Conservation (phyloP, 345 rosid genomes). For the Bruguiera sexangula region DNA sequence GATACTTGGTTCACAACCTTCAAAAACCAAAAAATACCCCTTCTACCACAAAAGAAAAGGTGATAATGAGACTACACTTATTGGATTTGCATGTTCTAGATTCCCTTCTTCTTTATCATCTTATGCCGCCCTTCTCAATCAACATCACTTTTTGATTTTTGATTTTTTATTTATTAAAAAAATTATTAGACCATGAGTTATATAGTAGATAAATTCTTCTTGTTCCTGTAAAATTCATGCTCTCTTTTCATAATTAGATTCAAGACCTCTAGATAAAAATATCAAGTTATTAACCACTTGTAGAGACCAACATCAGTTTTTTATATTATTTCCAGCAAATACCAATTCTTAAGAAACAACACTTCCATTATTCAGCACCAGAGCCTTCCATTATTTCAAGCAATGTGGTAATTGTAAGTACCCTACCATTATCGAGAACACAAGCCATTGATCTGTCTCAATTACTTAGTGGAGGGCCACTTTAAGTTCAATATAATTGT, state of each 20-base stretch:
- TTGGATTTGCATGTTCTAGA: slow-evolving; percentile 27
- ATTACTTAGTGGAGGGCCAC: slow-evolving; percentile 35
- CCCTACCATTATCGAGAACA: slow-evolving; percentile 25
- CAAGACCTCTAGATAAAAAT: background rate
- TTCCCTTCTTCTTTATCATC: slow-evolving; percentile 13
- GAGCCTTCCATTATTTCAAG: slow-evolving; percentile 27
- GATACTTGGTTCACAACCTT: slow-evolving; percentile 25
- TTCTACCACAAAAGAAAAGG: slow-evolving; percentile 15
- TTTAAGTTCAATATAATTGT: slow-evolving; percentile 11
- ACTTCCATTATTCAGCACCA: slow-evolving; percentile 9
- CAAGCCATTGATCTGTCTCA: slow-evolving; percentile 27
- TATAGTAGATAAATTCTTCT: too few relatives aligned
- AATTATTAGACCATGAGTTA: too few relatives aligned
- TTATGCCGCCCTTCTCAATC: slow-evolving; percentile 18
- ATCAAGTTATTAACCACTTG: too few relatives aligned
- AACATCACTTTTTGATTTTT: slow-evolving; percentile 21
- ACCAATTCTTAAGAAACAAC: background rate
- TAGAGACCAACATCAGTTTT: too few relatives aligned
- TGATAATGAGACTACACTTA: slow-evolving; percentile 6
- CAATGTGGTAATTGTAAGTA: slow-evolving; percentile 28
- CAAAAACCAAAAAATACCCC: slow-evolving; percentile 12
- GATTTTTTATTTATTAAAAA: too few relatives aligned
- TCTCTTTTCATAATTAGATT: background rate
- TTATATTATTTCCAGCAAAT: background rate
- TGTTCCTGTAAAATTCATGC: too few relatives aligned